Base-by-base conservation (phyloP, 345 rosid genomes). In the Gynandropsis gynandra region DNA sequence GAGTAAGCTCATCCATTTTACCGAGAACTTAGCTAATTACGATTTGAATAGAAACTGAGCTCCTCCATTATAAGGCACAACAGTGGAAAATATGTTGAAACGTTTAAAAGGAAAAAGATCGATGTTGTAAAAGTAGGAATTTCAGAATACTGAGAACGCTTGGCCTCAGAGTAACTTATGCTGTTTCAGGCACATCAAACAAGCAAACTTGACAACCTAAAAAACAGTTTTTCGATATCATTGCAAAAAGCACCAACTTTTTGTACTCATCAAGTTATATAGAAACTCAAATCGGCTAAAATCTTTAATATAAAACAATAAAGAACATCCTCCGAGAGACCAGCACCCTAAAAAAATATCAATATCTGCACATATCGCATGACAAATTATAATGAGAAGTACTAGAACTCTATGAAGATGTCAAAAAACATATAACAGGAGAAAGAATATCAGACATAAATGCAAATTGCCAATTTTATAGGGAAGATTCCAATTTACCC, bases 201-300 rank as follows among this genome's bases (percentile, higher is more conserved):
- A 24, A 24, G 4, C 29, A 24, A 24, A 5, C 29, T 24, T 24
- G 29, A 24, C 29, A 24, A 2, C 5, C 29, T 24, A 24, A 24
- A 24, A 2, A 24, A 24, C 3, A 56, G 35, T 51, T 42, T 47
- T 43, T 16, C 34, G 13, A 47, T 41, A 32, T 35, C 46, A 50
- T 31, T 51, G 31, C 21, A 45, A 13, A 64, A 51, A 51, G 35
- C 54, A 44, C 7, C 11, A 45, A 37, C 21, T 47, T 50, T 55
- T 49, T 17, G 53, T 41, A 50, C 9, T 36, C 35, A 56, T 43
- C 53, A 36, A 43, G 19, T 9, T 49, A 4, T 10, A n/a, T 17
- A 49, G 4, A 10, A 43, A 50, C 47, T 21, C 16, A 39, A 44
- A 39, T 27, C 21, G 5, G 8, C 27, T 32, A 14, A 15, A 39